Conservation (phyloP, 2,329 filamentous ascomycete species). For the Orbilia ellipsospora region DNA sequence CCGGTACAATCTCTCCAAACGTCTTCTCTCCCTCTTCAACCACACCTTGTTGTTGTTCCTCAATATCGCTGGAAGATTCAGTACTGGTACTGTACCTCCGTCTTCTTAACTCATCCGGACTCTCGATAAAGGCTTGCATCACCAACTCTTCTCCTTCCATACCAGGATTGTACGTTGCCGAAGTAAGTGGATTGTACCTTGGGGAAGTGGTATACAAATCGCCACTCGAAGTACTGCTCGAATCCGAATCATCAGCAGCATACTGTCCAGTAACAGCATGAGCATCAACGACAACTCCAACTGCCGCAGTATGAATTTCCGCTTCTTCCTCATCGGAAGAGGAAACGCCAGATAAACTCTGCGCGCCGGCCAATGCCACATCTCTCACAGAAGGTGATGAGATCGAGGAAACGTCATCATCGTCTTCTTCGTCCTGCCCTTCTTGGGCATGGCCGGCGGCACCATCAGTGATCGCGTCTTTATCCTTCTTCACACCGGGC, state of each 20-base stretch:
- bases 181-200: constrained; percentile 43
- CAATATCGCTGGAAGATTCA: constrained; percentile 13
- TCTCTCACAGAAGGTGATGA: constrained; percentile 35
- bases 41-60: neutral
- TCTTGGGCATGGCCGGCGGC: neutral
- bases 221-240: constrained; percentile 29
- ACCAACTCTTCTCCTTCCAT: constrained; percentile 27
- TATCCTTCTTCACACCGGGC: constrained; percentile 32
- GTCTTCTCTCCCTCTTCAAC: constrained; percentile 28
- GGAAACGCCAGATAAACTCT: constrained; percentile 3
- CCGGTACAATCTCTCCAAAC: constrained; percentile 24
- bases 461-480: neutral
- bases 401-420: constrained; percentile 33
- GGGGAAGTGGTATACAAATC: constrained; percentile 43
- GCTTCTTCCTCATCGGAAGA: constrained; percentile 26
- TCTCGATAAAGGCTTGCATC: constrained; percentile 42
- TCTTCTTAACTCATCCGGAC: neutral
- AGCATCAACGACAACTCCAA: constrained; percentile 11
- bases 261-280: constrained; percentile 15
- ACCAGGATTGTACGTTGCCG: constrained; percentile 45
- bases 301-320: constrained; percentile 4
- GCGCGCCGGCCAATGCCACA: constrained; percentile 33
- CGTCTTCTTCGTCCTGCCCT: constrained; percentile 10
- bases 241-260: constrained; percentile 17
- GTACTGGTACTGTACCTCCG: constrained; percentile 27